These are phyloP conservation scores for Acer campestre DNA, from an alignment of 345 rosid species.

Conservation along the genomic window DNA sequence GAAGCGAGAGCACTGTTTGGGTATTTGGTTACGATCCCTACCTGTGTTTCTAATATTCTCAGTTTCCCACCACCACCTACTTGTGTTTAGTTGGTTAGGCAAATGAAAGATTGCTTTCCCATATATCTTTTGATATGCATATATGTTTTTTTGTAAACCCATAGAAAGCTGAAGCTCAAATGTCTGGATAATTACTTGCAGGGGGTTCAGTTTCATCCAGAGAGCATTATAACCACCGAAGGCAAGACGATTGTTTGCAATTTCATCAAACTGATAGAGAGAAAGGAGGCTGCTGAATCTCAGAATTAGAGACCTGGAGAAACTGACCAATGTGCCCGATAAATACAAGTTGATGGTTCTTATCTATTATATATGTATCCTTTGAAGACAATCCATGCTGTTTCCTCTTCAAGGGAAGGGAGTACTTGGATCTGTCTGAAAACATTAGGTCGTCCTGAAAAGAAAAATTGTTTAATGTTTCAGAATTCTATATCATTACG, in stretches of 20 bases:
- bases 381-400: background rate
- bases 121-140: background rate
- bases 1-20: too few relatives aligned
- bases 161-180: background rate
- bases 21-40: too few relatives aligned
- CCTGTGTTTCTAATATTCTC: too few relatives aligned
- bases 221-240: conserved; percentile 83
- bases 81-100: too few relatives aligned
- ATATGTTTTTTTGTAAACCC: background rate
- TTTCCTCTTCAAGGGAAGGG: background rate
- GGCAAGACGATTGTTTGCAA: conserved; percentile 77
- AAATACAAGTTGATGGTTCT: background rate
- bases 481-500: too few relatives aligned
- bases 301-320: conserved; percentile 30
- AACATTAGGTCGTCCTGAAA: too few relatives aligned
- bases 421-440: background rate
- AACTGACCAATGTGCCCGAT: too few relatives aligned
- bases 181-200: conserved; percentile 30
- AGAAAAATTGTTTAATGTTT: too few relatives aligned
- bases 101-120: too few relatives aligned
- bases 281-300: conserved; percentile 54
- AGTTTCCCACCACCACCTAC: too few relatives aligned
- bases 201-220: conserved; percentile 99
- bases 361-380: background rate
- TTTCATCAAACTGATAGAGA: conserved; percentile 67